Percentiles rank a stretch among this genome's conserved stretches.
Evolutionary conservation across 495 filamentous ascomycete species (phyloP).

Genomic region (Aspergillus incahuasiensis): DNA sequence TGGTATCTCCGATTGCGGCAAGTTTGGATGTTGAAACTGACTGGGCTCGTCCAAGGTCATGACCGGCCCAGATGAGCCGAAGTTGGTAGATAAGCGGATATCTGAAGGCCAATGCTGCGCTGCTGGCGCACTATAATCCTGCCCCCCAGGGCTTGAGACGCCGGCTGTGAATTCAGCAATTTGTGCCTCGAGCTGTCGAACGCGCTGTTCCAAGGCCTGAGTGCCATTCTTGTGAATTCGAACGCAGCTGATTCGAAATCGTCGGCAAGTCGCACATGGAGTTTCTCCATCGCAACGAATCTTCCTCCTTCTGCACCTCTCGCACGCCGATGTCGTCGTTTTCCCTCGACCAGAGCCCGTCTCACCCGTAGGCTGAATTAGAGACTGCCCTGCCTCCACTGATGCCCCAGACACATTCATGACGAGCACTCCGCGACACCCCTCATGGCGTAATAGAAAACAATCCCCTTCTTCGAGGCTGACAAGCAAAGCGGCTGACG

Average conservation of each 20-base stretch:
- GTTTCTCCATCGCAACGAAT: constrained; percentile 21
- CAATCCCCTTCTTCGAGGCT: background rate
- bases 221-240: constrained; percentile 13
- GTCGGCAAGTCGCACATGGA: constrained; percentile 17
- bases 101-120: background rate
- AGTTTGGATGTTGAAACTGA: background rate
- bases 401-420: constrained; percentile 14
- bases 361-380: constrained; percentile 1
- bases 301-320: constrained; percentile 18
- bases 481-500: background rate
- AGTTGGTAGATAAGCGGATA: constrained; percentile 1
- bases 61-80: background rate
- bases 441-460: constrained; percentile 8
- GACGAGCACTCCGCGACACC: background rate
- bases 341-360: constrained; percentile 4
- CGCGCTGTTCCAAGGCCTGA: constrained; percentile 14
- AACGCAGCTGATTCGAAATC: constrained; percentile 15
- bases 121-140: background rate
- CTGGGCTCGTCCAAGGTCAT: background rate
- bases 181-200: constrained; percentile 15
- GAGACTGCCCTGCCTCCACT: constrained; percentile 1
- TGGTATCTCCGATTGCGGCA: constrained; percentile 10
- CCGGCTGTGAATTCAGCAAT: constrained; percentile 12
- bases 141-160: background rate
- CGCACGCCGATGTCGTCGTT: constrained; percentile 13